Base-by-base conservation (phyloP, 2,329 filamentous ascomycete genomes). In the Parastagonospora nodorum region DNA sequence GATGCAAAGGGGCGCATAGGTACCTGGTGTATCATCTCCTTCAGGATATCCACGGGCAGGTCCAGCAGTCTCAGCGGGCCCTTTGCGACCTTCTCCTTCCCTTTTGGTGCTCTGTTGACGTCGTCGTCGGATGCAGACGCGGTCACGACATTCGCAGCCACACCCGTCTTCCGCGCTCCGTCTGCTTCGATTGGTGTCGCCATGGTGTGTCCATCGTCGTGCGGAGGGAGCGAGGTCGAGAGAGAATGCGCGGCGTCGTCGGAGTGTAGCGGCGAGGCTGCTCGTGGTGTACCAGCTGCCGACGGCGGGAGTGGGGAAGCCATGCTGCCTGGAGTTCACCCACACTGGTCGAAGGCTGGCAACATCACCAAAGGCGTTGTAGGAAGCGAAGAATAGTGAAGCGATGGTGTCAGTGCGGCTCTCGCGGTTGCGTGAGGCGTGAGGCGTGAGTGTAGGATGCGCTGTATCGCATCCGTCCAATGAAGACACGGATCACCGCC, bases 11-110 rank as follows among this genome's bases (percentile, higher is more conserved):
- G 39, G 9, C 14, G 3, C 6, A 33, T 19, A 63, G 77, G 68
- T 76, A 86, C 88, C 82, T 94, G 87, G 74, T 89, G 88, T 48
- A 93, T 84, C 53, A 94, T 90, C 61, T 90, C 81, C 59, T 88
- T 88, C 37, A 94, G 75, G 15, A 94, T 82, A 68, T 94, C 90
- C 52, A 92, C 79, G 1, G 90, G 90, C 15, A 94, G 79, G 67
- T 92, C 88, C 24, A 94, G 78, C 41, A 94, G 77, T 31, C 80
- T 81, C 53, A 91, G 77, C 19, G 86, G 85, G 33, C 79, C 78
- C 57, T 77, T 79, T 47, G 78, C 67, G 43, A 72, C 67, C 64
- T 75, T 78, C 53, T 74, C 75, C 61, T 78, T 78, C 45, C 72
- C 75, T 67, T 83, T 84, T 51, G 82, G 72, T 42, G 79, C 69